Percentiles rank a stretch among this genome's conserved stretches.
phyloP scores from a whole-genome alignment of 148 eudicot genomes.

The Limonium bicolor region DNA sequence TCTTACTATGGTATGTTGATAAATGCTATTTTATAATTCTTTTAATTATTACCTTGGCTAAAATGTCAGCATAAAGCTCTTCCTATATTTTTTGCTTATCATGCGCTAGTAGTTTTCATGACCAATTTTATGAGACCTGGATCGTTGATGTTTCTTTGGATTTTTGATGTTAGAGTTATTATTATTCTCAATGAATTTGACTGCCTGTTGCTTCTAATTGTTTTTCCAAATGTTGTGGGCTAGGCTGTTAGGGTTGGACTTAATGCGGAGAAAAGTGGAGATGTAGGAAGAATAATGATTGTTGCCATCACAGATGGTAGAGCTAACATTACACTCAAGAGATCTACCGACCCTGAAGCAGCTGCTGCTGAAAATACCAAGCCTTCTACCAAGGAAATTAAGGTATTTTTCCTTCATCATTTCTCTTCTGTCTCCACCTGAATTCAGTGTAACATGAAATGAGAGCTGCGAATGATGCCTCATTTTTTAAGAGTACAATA shows the following conservation, averaged over 20 bases:
- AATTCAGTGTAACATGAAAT: too few relatives aligned
- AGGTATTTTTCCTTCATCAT: too few relatives aligned
- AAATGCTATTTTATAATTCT: not conserved
- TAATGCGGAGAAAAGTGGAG: slow-evolving; percentile 96
- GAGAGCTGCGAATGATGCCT: too few relatives aligned
- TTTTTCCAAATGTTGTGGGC: slow-evolving; percentile 1
- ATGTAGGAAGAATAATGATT: slow-evolving; percentile 90
- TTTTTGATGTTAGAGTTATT: not conserved
- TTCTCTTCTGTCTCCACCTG: too few relatives aligned
- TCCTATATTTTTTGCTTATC: too few relatives aligned
- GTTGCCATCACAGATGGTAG: slow-evolving; percentile 95
- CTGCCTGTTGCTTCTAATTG: slow-evolving; percentile 1
- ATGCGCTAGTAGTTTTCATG: too few relatives aligned
- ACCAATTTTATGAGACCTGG: too few relatives aligned
- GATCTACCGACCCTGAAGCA: slow-evolving; percentile 83
- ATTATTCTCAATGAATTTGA: not conserved
- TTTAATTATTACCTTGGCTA: not conserved
- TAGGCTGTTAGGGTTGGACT: slow-evolving; percentile 95
- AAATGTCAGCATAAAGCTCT: too few relatives aligned
- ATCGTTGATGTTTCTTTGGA: not conserved
- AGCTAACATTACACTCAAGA: slow-evolving; percentile 89
- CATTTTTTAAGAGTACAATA: not conserved
- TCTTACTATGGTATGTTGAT: slow-evolving; percentile 72
- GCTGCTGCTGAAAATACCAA: slow-evolving; percentile 49
- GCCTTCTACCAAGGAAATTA: slow-evolving; percentile 71